phyloP scores from a whole-genome alignment of 441 rosid genomes.

The Pelargonium citronellum region DNA sequence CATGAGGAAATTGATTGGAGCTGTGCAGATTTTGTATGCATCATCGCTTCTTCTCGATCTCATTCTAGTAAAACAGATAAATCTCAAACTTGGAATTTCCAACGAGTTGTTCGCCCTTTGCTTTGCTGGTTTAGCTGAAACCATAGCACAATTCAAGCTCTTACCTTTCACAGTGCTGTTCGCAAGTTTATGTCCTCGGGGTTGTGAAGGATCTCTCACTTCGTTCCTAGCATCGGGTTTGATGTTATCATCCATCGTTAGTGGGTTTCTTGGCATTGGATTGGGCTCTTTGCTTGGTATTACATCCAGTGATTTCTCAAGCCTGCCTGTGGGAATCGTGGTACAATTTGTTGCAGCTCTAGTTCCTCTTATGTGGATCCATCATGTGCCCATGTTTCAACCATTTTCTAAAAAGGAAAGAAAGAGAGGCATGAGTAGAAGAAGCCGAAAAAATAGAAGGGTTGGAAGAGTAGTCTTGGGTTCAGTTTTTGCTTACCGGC shows the following conservation, averaged over 20 bases:
- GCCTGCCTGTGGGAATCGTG: conserved; percentile 47
- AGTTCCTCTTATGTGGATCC: conserved; percentile 52
- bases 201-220: conserved; percentile 75
- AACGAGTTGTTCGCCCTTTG: conserved; percentile 52
- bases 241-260: conserved; percentile 56
- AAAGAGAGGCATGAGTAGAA: conserved; percentile 41
- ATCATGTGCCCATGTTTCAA: conserved; percentile 40
- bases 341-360: conserved; percentile 61
- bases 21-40: conserved; percentile 50
- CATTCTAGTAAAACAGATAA: conserved; percentile 50
- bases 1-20: conserved; percentile 53
- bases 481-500: conserved; percentile 35
- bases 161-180: conserved; percentile 60
- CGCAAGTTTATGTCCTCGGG: conserved; percentile 61
- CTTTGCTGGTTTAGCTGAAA: conserved; percentile 70
- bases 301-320: conserved; percentile 51
- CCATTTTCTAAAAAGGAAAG: conserved; percentile 36
- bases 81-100: conserved; percentile 52
- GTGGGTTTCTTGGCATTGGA: conserved; percentile 65
- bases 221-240: conserved; percentile 65
- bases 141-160: conserved; percentile 64
- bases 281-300: conserved; percentile 57
- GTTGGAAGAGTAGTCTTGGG: conserved; percentile 45
- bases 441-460: conserved; percentile 47
- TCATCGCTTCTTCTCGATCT: conserved; percentile 62